Evolutionary conservation across 148 eudicot genomes (phyloP), one percentile per base, ranked within the genome.

Genomic region (Linanthus parryae): DNA sequence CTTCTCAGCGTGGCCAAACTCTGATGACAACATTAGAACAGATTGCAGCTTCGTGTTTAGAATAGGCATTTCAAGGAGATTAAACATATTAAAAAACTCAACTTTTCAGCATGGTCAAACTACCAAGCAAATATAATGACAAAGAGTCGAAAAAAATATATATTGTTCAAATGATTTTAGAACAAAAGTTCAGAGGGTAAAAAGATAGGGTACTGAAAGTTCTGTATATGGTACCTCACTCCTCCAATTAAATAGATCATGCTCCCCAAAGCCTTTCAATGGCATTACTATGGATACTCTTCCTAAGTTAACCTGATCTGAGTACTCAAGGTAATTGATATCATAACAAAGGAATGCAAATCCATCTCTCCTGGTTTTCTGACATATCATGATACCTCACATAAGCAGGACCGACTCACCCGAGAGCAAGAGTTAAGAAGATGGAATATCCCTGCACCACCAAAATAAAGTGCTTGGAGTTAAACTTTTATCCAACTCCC

Each of bases 181-280:
- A n/a, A n/a, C n/a, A n/a, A n/a, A n/a, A n/a, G n/a, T n/a, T n/a
- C 35, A 5, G 35, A 11, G 35, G 35, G 35, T 5, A 31, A 31
- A 31, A 31, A 31, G 35, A 31, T 31, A 31, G 5, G 11, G 7
- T 11, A 31, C 35, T 5, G 11, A 11, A 5, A 11, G 7, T 5
- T 11, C 5, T 31, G 11, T 31, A 31, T 5, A 31, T 23, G 66
- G 67, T 55, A 92, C 98, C 95, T 92, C 96, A 47, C 60, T 84
- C 73, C 87, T 87, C 98, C 98, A 92, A 42, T 92, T 92, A 54
- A 73, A 94, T 56, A 92, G 70, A 64, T 92, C 87, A 69, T 92
- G 96, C 53, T 92, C 98, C 60, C 98, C 94, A 57, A 84, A 92
- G 42, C 98, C 98, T 74, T 92, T 92, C 56, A 92, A 70, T 47